A percentile compares a stretch with the other conserved stretches of the same genome.
phyloP scores from a whole-genome alignment of 2,329 filamentous ascomycete species.

The Stachybotrys chartarum region DNA sequence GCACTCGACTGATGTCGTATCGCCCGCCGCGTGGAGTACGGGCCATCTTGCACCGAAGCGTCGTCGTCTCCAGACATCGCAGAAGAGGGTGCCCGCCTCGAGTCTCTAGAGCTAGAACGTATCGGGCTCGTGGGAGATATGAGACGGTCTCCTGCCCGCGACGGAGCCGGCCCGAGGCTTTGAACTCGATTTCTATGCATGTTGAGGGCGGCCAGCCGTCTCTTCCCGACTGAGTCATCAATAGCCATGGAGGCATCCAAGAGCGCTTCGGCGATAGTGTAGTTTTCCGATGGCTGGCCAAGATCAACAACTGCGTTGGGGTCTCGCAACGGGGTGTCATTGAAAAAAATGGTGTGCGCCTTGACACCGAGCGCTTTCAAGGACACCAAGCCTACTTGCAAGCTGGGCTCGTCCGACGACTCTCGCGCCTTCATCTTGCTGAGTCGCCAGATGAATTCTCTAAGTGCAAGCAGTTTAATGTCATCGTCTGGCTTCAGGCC shows the following conservation, averaged over 20 bases:
- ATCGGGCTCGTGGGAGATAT: slow-evolving; percentile 22
- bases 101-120: slow-evolving; percentile 27
- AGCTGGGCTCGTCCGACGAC: slow-evolving; percentile 24
- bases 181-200: slow-evolving; percentile 38
- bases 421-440: slow-evolving; percentile 63
- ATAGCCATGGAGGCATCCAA: slow-evolving; percentile 88
- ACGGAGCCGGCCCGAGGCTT: slow-evolving; percentile 23
- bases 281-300: slow-evolving; percentile 36
- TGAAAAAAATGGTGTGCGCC: slow-evolving; percentile 87
- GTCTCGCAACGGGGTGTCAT: slow-evolving; percentile 57
- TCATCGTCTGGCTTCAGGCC: slow-evolving; percentile 81
- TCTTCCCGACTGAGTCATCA: slow-evolving; percentile 55
- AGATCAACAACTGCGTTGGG: slow-evolving; percentile 24
- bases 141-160: slow-evolving; percentile 14
- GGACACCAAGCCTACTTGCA: slow-evolving; percentile 47
- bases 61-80: slow-evolving; percentile 24
- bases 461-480: slow-evolving; percentile 74
- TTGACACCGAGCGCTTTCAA: slow-evolving; percentile 70
- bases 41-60: slow-evolving; percentile 28
- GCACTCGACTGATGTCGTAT: slow-evolving; percentile 54
- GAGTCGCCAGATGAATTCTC: slow-evolving; percentile 87
- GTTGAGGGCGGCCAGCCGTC: slow-evolving; percentile 44
- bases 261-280: slow-evolving; percentile 84
- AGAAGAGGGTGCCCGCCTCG: slow-evolving; percentile 26
- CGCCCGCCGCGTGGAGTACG: slow-evolving; percentile 34